Evolutionary conservation across 2,329 filamentous ascomycete genomes (phyloP), one percentile per base, ranked within the genome.

Genomic region (Acarospora socialis): DNA sequence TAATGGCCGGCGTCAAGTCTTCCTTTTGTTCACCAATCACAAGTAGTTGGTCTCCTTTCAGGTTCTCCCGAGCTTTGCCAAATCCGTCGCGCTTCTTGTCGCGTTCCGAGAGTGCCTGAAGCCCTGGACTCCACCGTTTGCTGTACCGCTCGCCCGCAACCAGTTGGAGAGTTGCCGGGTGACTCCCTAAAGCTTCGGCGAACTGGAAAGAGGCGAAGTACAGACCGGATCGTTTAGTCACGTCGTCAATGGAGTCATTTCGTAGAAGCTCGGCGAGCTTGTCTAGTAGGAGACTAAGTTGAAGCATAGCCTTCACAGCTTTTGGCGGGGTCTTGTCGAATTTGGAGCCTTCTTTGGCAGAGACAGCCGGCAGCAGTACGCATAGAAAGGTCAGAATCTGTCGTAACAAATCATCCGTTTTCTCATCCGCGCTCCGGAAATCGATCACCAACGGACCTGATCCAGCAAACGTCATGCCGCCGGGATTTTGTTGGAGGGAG

Each of bases 161-260:
- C 1, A 59, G 40, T 4, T 33, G 16, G 1, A 46, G 40, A 2
- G 53, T 56, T 5, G 39, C 38, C 2, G 45, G 33, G 35, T 61
- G 54, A 4, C 28, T 39, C 3, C 45, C 45, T 7, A 67, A 34
- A 1, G 44, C 39, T 2, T 46, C 34, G 2, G 67, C 32, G 34
- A 68, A 59, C 14, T 48, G 43, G 5, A 66, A 38, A 3, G 63
- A 40, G 2, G 46, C 47, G 5, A 45, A 40, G 37, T 66, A 63
- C 1, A 65, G 38, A 12, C 31, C 21, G 7, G 24, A 24, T 16
- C 55, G 48, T 28, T 44, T 47, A 0, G 44, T 45, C 7, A 53
- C 43, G 31, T 63, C 53, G 14, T 53, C 49, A 7, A 61, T 35
- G 5, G 54, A 55, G 34, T 60, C 57, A 38, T 60, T 59, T 7